phyloP scores from a whole-genome alignment of 1,284 basidiomycete genomes.

The Papiliotrema flavescens region DNA sequence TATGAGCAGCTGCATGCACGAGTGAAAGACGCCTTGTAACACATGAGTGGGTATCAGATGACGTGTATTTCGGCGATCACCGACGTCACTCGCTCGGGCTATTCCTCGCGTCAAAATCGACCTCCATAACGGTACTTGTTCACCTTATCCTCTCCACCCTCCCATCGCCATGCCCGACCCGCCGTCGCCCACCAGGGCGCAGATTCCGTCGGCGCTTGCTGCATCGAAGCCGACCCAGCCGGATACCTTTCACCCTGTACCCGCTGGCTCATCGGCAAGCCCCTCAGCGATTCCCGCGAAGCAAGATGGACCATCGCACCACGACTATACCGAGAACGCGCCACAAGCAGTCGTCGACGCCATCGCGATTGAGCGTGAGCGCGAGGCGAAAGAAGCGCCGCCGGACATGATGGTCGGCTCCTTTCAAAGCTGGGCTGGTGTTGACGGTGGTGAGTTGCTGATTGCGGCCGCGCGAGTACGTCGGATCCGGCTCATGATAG shows the following conservation, averaged over 20 bases:
- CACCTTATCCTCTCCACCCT: not conserved
- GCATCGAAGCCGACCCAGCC: conserved; percentile 16
- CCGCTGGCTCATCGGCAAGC: not conserved
- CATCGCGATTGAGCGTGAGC: conserved; percentile 31
- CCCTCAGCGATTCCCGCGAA: not conserved
- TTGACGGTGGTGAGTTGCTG: conserved; percentile 18
- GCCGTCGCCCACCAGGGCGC: conserved; percentile 8
- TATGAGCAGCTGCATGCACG: too few species aligned
- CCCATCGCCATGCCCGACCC: conserved; percentile 19
- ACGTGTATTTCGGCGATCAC: not conserved
- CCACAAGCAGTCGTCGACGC: conserved; percentile 34
- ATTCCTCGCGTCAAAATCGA: too few species aligned
- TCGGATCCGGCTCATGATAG: conserved; percentile 3
- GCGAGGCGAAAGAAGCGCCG: conserved; percentile 30
- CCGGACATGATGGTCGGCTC: conserved; percentile 39
- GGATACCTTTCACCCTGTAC: conserved; percentile 21
- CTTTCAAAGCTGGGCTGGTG: conserved; percentile 30
- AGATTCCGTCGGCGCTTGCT: conserved; percentile 21
- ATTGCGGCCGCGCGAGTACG: not conserved
- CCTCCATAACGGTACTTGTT: not conserved
- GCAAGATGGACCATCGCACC: conserved; percentile 13
- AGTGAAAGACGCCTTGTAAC: not conserved
- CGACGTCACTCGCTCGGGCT: not conserved
- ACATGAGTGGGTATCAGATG: too few species aligned
- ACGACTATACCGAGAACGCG: conserved; percentile 41